A percentile compares a stretch with the other conserved stretches of the same genome.
Conservation (phyloP, 768 basidiomycete genomes). For the Xerocomellus chrysenteron region DNA sequence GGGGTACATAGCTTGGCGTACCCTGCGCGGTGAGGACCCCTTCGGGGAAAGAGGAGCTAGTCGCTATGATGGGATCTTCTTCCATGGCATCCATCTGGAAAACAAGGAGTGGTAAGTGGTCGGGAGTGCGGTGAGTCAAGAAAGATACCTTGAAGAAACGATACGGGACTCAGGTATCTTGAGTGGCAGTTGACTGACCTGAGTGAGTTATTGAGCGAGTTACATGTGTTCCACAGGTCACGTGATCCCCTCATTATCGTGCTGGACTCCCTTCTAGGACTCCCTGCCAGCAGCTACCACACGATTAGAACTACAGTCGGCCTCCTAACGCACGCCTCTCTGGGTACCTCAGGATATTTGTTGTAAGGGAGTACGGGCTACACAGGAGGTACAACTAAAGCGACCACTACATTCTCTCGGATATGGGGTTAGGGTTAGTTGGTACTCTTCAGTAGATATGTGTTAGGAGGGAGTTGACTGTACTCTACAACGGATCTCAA, state of each 20-base stretch:
- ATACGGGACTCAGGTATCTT: conserved; percentile 19
- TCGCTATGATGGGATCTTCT: conserved; percentile 30
- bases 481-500: too few species aligned
- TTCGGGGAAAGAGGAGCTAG: conserved; percentile 21
- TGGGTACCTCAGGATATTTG: too few species aligned
- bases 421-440: too few species aligned
- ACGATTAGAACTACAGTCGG: background rate
- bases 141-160: conserved; percentile 4
- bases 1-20: conserved; percentile 11
- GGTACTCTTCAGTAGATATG: too few species aligned
- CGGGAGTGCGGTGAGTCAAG: background rate
- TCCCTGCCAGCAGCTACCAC: too few species aligned
- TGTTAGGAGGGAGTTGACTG: too few species aligned
- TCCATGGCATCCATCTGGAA: conserved; percentile 35
- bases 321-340: too few species aligned
- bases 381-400: too few species aligned
- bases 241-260: conserved; percentile 13
- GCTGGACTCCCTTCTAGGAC: background rate
- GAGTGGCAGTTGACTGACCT: conserved; percentile 18
- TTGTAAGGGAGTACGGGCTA: too few species aligned
- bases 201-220: conserved; percentile 1
- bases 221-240: conserved; percentile 13
- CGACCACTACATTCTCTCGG: too few species aligned
- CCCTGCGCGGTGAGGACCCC: conserved; percentile 19
- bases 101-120: background rate